These are phyloP conservation scores for Avena atlantica DNA, from an alignment of 176 grass and related monocot species.

Conservation along the genomic window DNA sequence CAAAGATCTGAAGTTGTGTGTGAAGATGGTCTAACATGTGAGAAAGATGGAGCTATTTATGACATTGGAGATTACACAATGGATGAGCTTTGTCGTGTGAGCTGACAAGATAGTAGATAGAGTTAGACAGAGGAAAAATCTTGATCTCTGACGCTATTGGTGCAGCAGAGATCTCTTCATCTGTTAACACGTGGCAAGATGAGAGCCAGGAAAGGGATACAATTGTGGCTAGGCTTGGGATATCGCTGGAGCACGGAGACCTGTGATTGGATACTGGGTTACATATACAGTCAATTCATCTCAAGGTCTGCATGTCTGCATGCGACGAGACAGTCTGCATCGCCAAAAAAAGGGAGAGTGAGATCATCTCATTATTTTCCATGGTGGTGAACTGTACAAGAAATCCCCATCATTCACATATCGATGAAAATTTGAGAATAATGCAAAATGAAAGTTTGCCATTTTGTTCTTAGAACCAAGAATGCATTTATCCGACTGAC, in stretches of 20 bases:
- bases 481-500: too few relatives aligned
- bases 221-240: slow-evolving; percentile 26
- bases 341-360: too few relatives aligned
- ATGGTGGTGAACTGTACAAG: too few relatives aligned
- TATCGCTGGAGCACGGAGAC: neutral
- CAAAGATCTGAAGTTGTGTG: neutral
- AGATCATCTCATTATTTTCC: too few relatives aligned
- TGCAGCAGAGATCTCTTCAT: neutral
- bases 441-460: too few relatives aligned
- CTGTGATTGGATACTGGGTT: too few relatives aligned
- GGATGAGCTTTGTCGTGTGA: neutral
- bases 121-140: neutral
- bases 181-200: neutral
- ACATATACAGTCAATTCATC: too few relatives aligned
- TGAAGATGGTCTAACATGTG: slow-evolving; percentile 15
- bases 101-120: neutral
- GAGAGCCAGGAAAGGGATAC: neutral
- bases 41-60: slow-evolving; percentile 27
- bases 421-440: too few relatives aligned
- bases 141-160: slow-evolving; percentile 36
- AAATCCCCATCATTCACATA: too few relatives aligned
- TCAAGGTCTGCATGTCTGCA: too few relatives aligned
- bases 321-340: too few relatives aligned
- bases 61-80: neutral
- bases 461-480: too few relatives aligned